phyloP scores from a whole-genome alignment of 306 rosid species.

The Canavalia gladiata region DNA sequence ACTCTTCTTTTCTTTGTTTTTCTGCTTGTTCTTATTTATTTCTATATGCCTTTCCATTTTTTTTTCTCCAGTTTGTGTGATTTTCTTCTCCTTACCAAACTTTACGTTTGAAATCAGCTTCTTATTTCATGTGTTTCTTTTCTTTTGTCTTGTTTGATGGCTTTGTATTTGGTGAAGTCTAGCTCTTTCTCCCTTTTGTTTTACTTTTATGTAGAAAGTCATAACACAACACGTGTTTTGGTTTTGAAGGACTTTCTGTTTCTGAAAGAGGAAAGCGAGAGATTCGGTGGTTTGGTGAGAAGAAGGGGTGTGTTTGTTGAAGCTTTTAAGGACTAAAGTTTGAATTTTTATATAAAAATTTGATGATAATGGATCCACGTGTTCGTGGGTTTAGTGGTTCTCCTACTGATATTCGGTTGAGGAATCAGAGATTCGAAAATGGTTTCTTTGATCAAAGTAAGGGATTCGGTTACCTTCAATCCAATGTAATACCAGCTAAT shows the following conservation, averaged over 20 bases:
- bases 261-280: background rate
- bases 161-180: background rate
- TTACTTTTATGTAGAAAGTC: background rate
- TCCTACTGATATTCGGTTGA: slow-evolving; percentile 56
- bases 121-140: background rate
- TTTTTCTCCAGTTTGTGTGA: background rate
- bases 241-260: slow-evolving; percentile 50
- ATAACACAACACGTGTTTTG: slow-evolving; percentile 36
- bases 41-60: background rate
- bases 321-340: slow-evolving; percentile 45
- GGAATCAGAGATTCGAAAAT: slow-evolving; percentile 59
- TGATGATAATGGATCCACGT: slow-evolving; percentile 68
- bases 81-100: slow-evolving; percentile 8
- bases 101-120: background rate
- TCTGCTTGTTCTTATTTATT: background rate
- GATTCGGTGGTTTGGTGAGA: background rate
- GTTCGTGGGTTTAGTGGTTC: slow-evolving; percentile 52
- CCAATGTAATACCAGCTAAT: slow-evolving; percentile 48
- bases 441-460: slow-evolving; percentile 53
- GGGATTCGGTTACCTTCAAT: slow-evolving; percentile 54
- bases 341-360: slow-evolving; percentile 38
- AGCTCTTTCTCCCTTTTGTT: background rate
- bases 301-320: slow-evolving; percentile 33
- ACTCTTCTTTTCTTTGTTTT: background rate
- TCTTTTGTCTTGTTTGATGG: background rate